Base-by-base conservation (phyloP, 805 yeast species). In the Cyberlindnera samutprakarnensis region DNA sequence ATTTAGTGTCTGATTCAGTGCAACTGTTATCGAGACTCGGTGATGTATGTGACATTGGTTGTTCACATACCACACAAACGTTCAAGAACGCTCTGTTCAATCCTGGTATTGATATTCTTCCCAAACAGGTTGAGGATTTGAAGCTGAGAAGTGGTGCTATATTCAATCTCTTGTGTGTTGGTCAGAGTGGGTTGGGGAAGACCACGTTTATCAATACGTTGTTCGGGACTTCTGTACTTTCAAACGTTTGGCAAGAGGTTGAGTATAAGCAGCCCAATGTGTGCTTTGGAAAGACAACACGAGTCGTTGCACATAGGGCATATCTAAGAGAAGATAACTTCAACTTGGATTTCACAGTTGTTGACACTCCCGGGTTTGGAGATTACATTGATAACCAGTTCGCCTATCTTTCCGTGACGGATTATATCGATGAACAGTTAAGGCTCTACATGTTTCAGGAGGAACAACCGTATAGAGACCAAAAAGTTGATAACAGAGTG, bases 131-230 rank as follows among this genome's bases (percentile, higher is more conserved):
- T n/a, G 53, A 53, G 32, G 34, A 32, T 4, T 31, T 56, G 21
- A 45, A 41, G 9, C 46, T 69, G 30, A 70, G 65, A 39, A 64
- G 66, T 35, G 95, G 95, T 13, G 75, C 84, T 14, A 64, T 76
- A 17, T 81, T 84, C 58, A 85, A 94, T 28, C 49, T 88, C 35
- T 75, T 87, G 82, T 75, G 86, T 23, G 87, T 81, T 29, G 96
- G 96, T 19, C 87, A 81, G 56, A 66, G 81, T 31, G 96, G 96
- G 4, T 66, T 83, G 32, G 95, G 87, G 2, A 85, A 84, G 52
- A 73, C 85, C 4, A 75, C 90, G 2, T 84, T 87, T 41, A 62
- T 86, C 45, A 84, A 88, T 63, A 78, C 94, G 7, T 65, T 88
- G 41, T 82, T 85, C 54, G 78, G 79, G 27, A 59, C 78, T 2